Conservation (phyloP, 2,329 filamentous ascomycete genomes). For the Aureobasidium pullulans region DNA sequence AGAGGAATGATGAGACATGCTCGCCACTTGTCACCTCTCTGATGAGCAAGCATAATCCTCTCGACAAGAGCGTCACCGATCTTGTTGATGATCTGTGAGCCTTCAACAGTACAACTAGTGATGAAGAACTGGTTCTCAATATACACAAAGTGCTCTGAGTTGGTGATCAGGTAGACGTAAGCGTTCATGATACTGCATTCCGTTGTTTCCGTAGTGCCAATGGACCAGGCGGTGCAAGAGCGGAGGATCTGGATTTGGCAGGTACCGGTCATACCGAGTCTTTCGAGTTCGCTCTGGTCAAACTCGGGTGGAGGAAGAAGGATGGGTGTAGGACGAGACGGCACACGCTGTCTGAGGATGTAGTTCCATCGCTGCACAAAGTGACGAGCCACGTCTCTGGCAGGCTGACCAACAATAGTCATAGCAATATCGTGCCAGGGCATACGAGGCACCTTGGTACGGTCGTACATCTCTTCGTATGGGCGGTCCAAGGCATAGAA, state of each 20-base stretch:
- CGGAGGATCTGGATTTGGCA: slow-evolving; percentile 95
- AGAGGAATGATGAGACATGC: slow-evolving; percentile 85
- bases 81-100: slow-evolving; percentile 79
- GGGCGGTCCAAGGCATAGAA: slow-evolving; percentile 90
- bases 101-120: slow-evolving; percentile 81
- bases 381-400: slow-evolving; percentile 85
- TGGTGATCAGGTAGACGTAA: slow-evolving; percentile 88
- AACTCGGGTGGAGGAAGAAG: slow-evolving; percentile 90
- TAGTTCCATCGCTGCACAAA: slow-evolving; percentile 99
- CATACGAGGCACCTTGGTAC: slow-evolving; percentile 82
- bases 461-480: slow-evolving; percentile 98
- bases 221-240: slow-evolving; percentile 84
- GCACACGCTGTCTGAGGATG: slow-evolving; percentile 82
- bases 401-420: slow-evolving; percentile 95
- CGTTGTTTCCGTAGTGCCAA: slow-evolving; percentile 72
- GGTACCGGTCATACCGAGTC: slow-evolving; percentile 81
- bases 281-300: slow-evolving; percentile 74
- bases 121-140: slow-evolving; percentile 99
- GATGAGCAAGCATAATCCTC: slow-evolving; percentile 75
- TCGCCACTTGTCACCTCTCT: slow-evolving; percentile 82
- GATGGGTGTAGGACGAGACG: slow-evolving; percentile 88
- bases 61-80: slow-evolving; percentile 94
- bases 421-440: slow-evolving; percentile 98
- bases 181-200: slow-evolving; percentile 96
- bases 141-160: slow-evolving; percentile 95